These are phyloP conservation scores for Daldinia grandis DNA, from an alignment of 495 filamentous ascomycete species.

Conservation along the genomic window DNA sequence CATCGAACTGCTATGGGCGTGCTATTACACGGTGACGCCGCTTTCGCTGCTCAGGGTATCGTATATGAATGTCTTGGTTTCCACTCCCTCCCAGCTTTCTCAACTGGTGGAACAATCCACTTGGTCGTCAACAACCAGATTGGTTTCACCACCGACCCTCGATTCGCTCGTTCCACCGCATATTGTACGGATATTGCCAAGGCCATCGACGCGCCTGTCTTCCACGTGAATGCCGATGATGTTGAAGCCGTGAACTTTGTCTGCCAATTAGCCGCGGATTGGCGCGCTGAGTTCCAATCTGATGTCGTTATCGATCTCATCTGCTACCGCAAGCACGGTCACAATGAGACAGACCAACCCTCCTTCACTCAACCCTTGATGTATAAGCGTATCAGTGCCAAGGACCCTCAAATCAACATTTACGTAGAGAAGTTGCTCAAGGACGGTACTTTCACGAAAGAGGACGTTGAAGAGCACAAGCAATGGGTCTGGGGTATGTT, in stretches of 20 bases:
- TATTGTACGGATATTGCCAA: constrained; percentile 99
- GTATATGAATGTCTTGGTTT: constrained; percentile 99
- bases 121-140: constrained; percentile 99
- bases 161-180: constrained; percentile 93
- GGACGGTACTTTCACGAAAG: constrained; percentile 94
- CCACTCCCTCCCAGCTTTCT: constrained; percentile 92
- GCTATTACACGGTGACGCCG: constrained; percentile 94
- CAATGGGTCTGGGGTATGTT: constrained; percentile 99
- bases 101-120: constrained; percentile 96
- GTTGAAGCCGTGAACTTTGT: constrained; percentile 98
- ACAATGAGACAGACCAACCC: constrained; percentile 99
- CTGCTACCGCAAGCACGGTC: constrained; percentile 98
- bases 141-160: constrained; percentile 99
- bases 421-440: constrained; percentile 89
- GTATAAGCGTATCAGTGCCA: constrained; percentile 93
- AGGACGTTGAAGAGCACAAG: constrained; percentile 98
- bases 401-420: constrained; percentile 81
- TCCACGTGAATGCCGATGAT: constrained; percentile 99
- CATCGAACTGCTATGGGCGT: constrained; percentile 94
- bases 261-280: constrained; percentile 94
- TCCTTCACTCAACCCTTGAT: constrained; percentile 99
- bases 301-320: constrained; percentile 98
- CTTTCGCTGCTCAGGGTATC: constrained; percentile 93
- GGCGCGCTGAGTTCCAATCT: constrained; percentile 96
- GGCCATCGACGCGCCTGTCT: constrained; percentile 96